Evolutionary conservation across 495 filamentous ascomycete species (phyloP), one percentile per base, ranked within the genome.

Genomic region (Aspergillus leporis): DNA sequence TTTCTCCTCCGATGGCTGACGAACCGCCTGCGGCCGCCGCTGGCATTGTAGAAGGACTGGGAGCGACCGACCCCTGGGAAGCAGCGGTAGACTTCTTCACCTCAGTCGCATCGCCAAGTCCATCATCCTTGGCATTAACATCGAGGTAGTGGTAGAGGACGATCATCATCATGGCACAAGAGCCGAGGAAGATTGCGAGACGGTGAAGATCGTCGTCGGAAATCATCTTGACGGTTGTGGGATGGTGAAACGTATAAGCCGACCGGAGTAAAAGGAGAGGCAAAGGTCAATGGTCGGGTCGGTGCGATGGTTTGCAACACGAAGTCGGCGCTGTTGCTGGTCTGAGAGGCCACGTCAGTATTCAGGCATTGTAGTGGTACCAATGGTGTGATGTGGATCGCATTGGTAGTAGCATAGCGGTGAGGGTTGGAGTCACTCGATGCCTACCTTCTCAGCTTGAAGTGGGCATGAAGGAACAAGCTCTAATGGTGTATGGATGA

Each of bases 131-230:
- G 34, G 92, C 85, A 72, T 98, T 98, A 80, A 97, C 85, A 68
- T 97, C 93, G 65, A 99, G 87, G 81, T 95, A 98, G 77, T 97
- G 92, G 82, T 98, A 98, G 19, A 97, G 75, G 46, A 98, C 86
- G 49, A 96, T 97, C 62, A 99, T 84, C 54, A 97, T 84, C 92
- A 97, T 94, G 65, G 94, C 85, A 32, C 87, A 82, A 43, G 86
- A 92, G 76, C 95, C 94, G 56, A 98, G 90, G 74, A 97, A 93
- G 70, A 96, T 87, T 74, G 94, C 93, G 22, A 99, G 87, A 28
- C 83, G 81, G 78, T 91, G 90, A 66, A 94, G 85, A 54, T 92
- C 87, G 62, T 86, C 77, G 85, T 94, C 90, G 75, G 89, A 87
- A 72, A 94, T 93, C 90, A 94, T 94, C 41, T 49, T 86, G 74